A percentile compares a stretch with the other conserved stretches of the same genome.
Evolutionary conservation across 2,329 filamentous ascomycete species (phyloP).

Genomic region (Tolypocladium pustulatum): DNA sequence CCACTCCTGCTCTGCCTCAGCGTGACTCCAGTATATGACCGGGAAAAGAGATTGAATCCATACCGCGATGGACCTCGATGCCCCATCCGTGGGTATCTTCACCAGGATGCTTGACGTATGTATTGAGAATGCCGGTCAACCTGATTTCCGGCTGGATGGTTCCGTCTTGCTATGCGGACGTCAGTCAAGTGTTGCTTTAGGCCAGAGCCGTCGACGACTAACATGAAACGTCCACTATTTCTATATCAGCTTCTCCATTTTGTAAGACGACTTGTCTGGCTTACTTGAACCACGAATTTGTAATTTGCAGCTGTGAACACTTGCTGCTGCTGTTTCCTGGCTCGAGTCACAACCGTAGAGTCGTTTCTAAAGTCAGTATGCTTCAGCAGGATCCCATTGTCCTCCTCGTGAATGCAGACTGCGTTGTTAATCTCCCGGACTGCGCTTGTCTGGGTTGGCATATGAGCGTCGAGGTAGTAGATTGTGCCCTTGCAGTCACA

Average conservation of each 20-base stretch:
- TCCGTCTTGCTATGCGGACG: not conserved
- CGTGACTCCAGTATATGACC: not conserved
- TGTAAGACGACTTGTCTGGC: not conserved
- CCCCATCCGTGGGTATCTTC: not conserved
- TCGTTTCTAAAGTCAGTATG: constrained; percentile 90
- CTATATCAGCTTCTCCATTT: not conserved
- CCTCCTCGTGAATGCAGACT: constrained; percentile 92
- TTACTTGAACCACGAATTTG: not conserved
- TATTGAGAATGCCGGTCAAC: not conserved
- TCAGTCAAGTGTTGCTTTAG: not conserved
- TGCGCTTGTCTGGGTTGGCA: constrained; percentile 68
- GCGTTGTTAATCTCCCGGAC: constrained; percentile 81
- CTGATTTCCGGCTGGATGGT: not conserved
- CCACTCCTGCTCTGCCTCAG: constrained; percentile 45
- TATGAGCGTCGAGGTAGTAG: constrained; percentile 81
- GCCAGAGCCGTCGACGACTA: constrained; percentile 3
- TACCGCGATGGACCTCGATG: not conserved
- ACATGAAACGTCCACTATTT: constrained; percentile 73
- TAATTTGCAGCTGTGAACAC: not conserved
- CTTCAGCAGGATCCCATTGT: constrained; percentile 86
- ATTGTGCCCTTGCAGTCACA: constrained; percentile 87
- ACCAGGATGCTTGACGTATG: not conserved
- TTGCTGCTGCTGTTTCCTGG: not conserved
- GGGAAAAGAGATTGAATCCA: not conserved
- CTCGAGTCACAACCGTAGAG: constrained; percentile 66